Percentiles rank a stretch among this genome's conserved stretches.
Conservation (phyloP, 306 rosid genomes). For the Crotalaria pallida region DNA sequence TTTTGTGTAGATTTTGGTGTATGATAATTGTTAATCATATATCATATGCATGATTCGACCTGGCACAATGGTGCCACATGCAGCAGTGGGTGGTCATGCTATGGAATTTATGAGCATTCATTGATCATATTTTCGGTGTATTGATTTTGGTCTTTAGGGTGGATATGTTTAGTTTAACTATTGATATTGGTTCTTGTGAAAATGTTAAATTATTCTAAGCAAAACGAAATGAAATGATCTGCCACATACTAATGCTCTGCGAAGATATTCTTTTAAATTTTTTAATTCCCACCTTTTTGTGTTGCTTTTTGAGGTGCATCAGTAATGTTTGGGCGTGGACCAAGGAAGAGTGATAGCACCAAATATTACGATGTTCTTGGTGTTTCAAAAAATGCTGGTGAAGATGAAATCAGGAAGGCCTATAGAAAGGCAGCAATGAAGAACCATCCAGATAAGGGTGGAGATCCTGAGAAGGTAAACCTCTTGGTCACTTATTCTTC, state of each 20-base stretch:
- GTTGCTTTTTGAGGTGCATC: conserved; percentile 20
- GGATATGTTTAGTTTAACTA: background rate
- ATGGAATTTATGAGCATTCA: background rate
- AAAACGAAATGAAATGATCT: background rate
- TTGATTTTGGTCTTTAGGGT: background rate
- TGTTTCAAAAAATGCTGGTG: conserved; percentile 54
- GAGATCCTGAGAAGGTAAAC: conserved; percentile 78
- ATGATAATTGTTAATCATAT: background rate
- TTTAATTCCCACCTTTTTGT: background rate
- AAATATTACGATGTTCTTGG: conserved; percentile 69
- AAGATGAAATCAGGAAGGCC: conserved; percentile 76
- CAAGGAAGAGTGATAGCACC: conserved; percentile 57
- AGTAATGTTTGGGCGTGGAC: conserved; percentile 70
- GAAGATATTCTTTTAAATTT: background rate
- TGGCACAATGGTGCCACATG: too few species aligned
- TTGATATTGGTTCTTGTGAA: background rate
- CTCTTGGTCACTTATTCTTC: background rate
- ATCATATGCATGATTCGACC: background rate
- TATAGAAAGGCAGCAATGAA: conserved; percentile 68
- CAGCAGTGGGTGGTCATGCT: background rate
- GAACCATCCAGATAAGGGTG: conserved; percentile 85
- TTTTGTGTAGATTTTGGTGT: background rate
- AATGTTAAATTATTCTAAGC: background rate
- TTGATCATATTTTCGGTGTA: background rate
- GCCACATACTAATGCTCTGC: background rate